phyloP scores from a whole-genome alignment of 2,329 filamentous ascomycete genomes.

The Talaromyces atroroseus region DNA sequence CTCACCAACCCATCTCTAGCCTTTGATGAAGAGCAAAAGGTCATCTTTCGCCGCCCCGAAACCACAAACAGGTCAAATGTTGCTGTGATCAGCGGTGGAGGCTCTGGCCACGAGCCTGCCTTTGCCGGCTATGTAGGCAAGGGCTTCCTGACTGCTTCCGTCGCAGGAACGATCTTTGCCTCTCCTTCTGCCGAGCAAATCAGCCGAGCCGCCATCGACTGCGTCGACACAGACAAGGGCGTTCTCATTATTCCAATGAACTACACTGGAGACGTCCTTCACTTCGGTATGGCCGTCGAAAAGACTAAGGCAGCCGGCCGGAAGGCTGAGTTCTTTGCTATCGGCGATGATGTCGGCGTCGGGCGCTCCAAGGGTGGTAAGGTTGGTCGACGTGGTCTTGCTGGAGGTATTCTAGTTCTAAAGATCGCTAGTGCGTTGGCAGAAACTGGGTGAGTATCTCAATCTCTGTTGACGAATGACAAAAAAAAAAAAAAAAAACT shows the following conservation, averaged over 20 bases:
- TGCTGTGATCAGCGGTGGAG: constrained; percentile 80
- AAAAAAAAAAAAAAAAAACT: too few relatives aligned
- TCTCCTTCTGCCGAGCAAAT: constrained; percentile 79
- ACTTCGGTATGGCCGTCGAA: constrained; percentile 90
- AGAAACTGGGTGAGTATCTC: constrained; percentile 53
- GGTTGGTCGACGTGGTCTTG: constrained; percentile 84
- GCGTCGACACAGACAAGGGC: constrained; percentile 66
- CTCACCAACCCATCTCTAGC: constrained; percentile 78
- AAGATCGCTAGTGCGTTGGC: constrained; percentile 85
- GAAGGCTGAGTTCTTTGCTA: constrained; percentile 80
- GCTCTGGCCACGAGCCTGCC: constrained; percentile 83
- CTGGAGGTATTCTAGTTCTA: constrained; percentile 83
- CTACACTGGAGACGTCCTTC: constrained; percentile 83
- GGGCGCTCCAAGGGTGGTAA: constrained; percentile 79
- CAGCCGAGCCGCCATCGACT: constrained; percentile 64
- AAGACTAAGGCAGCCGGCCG: constrained; percentile 78
- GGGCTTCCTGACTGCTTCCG: constrained; percentile 73
- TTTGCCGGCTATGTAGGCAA: constrained; percentile 80
- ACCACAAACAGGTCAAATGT: constrained; percentile 55
- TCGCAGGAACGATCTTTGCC: constrained; percentile 83
- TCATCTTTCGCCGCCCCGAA: constrained; percentile 67
- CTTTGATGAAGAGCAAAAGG: constrained; percentile 73
- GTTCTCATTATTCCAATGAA: constrained; percentile 94
- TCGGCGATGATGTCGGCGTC: constrained; percentile 88
- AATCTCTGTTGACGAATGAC: background rate